Base-by-base conservation (phyloP, 257 asterid genomes). In the Perilla frutescens region DNA sequence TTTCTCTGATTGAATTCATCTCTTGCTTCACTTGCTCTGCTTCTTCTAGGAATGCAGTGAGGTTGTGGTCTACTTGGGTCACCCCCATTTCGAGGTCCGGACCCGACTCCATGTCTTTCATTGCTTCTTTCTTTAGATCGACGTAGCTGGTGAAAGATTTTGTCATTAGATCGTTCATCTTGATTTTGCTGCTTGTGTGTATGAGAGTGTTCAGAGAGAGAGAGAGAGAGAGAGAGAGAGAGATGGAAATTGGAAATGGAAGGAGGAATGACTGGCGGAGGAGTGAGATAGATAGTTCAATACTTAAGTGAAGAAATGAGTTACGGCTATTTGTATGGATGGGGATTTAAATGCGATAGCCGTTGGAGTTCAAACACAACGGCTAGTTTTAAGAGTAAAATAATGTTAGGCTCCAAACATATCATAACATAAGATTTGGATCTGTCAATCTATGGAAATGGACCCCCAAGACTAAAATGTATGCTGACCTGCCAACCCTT, bases 111-210 rank as follows among this genome's bases (percentile, higher is more conserved):
- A 76, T 78, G 36, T 92, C 98, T 81, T 85, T 90, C 91, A 90
- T 84, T 51, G 97, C 96, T 71, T 86, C 94, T 66, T 89, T 91
- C 83, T 89, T 93, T 8, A 93, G 87, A 81, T 93, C 96, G 3
- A 89, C 89, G n/a, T 93, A 93, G 91, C 89, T 93, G 9, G 92
- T 84, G 93, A 93, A 91, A 12, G 97, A 93, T 74, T 93, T 93
- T 15, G 96, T 93, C 97, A 93, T 91, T 68, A 93, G 68, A 77
- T 91, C 97, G 74, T 93, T 91, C 98, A 93, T 93, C 74, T 84
- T 88, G 81, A 36, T 36, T 59, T 48, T 15, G 15, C 61, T 20
- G 26, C 26, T 20, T 20, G 26, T 20, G 26, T 20, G 26, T 20
- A 0, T 20, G 26, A 31, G 49, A 68, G 67, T n/a, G n/a, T n/a